These are phyloP conservation scores for Lentinula sp. DNA, from an alignment of 768 basidiomycete species.

Conservation along the genomic window DNA sequence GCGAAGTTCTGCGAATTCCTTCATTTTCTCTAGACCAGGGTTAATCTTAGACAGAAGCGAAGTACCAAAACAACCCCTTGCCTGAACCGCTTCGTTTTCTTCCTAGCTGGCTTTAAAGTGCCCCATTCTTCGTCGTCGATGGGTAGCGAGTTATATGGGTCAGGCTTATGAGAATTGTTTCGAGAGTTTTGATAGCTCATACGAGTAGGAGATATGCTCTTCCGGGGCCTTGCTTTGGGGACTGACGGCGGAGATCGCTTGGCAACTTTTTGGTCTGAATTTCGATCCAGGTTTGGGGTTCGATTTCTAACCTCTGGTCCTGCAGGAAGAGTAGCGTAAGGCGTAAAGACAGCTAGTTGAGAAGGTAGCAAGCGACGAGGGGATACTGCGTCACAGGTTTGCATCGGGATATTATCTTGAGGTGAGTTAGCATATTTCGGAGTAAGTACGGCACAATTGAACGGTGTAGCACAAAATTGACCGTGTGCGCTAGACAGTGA, in stretches of 20 bases:
- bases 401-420: neutral
- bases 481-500: neutral
- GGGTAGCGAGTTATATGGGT: neutral
- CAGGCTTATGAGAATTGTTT: neutral
- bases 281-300: too few species aligned
- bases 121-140: constrained; percentile 4
- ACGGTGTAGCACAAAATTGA: neutral
- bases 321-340: too few species aligned
- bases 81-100: neutral
- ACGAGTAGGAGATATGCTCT: neutral
- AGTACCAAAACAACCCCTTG: neutral
- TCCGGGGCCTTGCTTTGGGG: neutral
- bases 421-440: neutral
- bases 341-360: too few species aligned
- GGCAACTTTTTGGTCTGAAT: too few species aligned
- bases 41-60: neutral
- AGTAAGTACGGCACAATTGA: neutral
- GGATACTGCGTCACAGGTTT: neutral
- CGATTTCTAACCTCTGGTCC: too few species aligned
- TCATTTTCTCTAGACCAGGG: neutral
- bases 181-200: neutral
- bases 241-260: too few species aligned
- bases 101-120: neutral
- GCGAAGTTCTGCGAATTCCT: neutral
- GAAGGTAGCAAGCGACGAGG: too few species aligned